Evolutionary conservation across 352 stramenopile species (phyloP).

Genomic region (Pythium chondricola): DNA sequence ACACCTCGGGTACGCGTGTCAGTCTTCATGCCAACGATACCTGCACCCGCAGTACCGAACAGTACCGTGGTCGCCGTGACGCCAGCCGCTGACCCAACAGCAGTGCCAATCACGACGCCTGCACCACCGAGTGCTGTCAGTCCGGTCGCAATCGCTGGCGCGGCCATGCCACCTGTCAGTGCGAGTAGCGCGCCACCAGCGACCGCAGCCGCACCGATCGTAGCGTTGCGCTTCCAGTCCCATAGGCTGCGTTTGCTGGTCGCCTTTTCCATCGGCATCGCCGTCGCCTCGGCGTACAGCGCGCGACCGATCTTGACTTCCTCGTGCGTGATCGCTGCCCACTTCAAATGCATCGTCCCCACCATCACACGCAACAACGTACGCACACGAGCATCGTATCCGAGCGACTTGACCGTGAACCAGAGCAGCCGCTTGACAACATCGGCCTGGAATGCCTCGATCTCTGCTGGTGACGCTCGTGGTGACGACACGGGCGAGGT

Average conservation of each 20-base stretch:
- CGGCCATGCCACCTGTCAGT: slow-evolving; percentile 60
- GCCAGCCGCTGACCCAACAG: slow-evolving; percentile 39
- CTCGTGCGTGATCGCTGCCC: slow-evolving; percentile 54
- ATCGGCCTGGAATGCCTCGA: slow-evolving; percentile 44
- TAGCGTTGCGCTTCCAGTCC: slow-evolving; percentile 77
- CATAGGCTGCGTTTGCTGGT: slow-evolving; percentile 45
- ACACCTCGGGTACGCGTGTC: slow-evolving; percentile 67
- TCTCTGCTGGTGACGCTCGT: slow-evolving; percentile 9
- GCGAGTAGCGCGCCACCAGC: slow-evolving; percentile 66
- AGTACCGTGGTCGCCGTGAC: slow-evolving; percentile 68
- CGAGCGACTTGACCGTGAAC: slow-evolving; percentile 71
- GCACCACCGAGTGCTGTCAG: slow-evolving; percentile 56
- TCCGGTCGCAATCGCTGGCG: slow-evolving; percentile 52
- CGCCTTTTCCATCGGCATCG: slow-evolving; percentile 65
- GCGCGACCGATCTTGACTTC: slow-evolving; percentile 63
- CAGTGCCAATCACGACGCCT: slow-evolving; percentile 57
- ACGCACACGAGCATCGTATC: slow-evolving; percentile 66
- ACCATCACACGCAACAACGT: slow-evolving; percentile 48
- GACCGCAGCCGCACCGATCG: slow-evolving; percentile 63
- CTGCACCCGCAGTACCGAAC: slow-evolving; percentile 74
- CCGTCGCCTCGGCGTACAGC: slow-evolving; percentile 64
- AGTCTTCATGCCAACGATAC: slow-evolving; percentile 75
- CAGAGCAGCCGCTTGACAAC: slow-evolving; percentile 66
- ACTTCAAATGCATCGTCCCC: slow-evolving; percentile 44
- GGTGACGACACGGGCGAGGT: slow-evolving; percentile 3